A percentile compares a stretch with the other conserved stretches of the same genome.
These are phyloP conservation scores for Solanum pimpinellifolium DNA, from an alignment of 257 asterid species.

Conservation along the genomic window DNA sequence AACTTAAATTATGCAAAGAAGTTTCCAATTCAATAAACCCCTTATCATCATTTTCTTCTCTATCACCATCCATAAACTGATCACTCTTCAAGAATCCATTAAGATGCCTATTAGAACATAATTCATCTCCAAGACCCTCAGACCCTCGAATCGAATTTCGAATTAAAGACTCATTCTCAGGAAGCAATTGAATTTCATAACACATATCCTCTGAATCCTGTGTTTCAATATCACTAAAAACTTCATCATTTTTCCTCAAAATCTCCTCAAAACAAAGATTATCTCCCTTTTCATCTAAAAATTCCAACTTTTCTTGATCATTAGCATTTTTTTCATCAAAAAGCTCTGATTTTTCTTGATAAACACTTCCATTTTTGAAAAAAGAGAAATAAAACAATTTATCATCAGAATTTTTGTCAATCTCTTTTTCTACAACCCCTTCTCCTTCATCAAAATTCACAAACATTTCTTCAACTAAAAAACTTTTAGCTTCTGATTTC, in stretches of 20 bases:
- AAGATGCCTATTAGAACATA: not conserved
- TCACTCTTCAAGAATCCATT: not conserved
- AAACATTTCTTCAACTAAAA: conserved; percentile 42
- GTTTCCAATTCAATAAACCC: conserved; percentile 50
- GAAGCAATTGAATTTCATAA: conserved; percentile 31
- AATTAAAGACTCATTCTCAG: not conserved
- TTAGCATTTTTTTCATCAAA: not conserved
- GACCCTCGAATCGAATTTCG: not conserved
- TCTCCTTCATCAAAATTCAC: conserved; percentile 21
- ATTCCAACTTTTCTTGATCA: not conserved
- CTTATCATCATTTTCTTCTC: conserved; percentile 14
- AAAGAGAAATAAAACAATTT: not conserved
- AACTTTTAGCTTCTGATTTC: conserved; percentile 23
- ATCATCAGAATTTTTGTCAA: conserved; percentile 11
- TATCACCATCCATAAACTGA: not conserved
- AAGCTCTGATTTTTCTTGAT: not conserved
- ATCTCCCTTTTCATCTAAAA: not conserved
- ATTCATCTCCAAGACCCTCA: not conserved
- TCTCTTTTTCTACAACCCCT: not conserved
- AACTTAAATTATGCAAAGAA: not conserved
- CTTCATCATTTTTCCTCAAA: not conserved
- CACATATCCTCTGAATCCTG: conserved; percentile 15
- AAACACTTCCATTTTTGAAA: conserved; percentile 6
- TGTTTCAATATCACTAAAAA: conserved; percentile 1
- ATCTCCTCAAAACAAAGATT: not conserved